These are phyloP conservation scores for Corylus avellana DNA, from an alignment of 306 rosid species.

Conservation along the genomic window DNA sequence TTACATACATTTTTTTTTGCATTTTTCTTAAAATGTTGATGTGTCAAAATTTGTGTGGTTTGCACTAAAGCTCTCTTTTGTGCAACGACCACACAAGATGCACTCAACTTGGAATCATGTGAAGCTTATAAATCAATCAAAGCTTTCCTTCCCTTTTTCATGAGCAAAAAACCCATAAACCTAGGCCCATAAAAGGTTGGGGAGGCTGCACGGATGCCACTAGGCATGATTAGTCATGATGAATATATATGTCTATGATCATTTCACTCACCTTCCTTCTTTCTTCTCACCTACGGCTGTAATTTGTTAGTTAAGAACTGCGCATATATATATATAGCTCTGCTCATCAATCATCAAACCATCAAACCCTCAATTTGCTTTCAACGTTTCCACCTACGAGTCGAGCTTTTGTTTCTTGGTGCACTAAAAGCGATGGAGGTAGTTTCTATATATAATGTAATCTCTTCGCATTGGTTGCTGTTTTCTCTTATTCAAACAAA, in stretches of 20 bases:
- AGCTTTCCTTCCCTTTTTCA: too few species aligned
- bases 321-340: neutral
- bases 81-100: too few species aligned
- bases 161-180: neutral
- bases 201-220: neutral
- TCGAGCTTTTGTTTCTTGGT: neutral
- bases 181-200: neutral
- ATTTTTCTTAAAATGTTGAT: too few species aligned
- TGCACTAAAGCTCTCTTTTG: too few species aligned
- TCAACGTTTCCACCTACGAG: neutral
- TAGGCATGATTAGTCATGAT: neutral
- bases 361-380: neutral
- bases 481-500: neutral
- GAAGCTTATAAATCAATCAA: too few species aligned
- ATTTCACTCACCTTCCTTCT: conserved; percentile 5
- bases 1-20: too few species aligned
- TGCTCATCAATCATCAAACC: neutral
- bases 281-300: neutral
- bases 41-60: too few species aligned
- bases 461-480: too few species aligned
- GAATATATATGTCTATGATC: neutral
- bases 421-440: neutral
- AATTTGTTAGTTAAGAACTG: neutral
- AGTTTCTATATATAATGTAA: too few species aligned
- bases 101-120: too few species aligned